Evolutionary conservation across 148 eudicot species (phyloP).

Genomic region (Nepenthes mirabilis): DNA sequence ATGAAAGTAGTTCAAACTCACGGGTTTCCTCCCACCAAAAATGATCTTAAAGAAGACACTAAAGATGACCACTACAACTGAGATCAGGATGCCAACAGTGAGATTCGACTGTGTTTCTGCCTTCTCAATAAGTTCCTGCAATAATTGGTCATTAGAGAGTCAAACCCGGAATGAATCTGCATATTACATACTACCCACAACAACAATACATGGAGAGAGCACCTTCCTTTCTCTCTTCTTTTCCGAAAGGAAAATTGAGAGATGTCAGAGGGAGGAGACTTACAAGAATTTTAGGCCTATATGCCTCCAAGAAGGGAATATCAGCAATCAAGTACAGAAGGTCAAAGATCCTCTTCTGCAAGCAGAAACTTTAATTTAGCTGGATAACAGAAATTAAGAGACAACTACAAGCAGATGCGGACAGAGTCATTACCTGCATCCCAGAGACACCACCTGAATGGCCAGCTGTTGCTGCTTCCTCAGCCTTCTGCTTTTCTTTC

Average conservation of each 20-base stretch:
- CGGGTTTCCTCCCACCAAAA: slow-evolving; percentile 85
- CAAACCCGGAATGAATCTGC: neutral
- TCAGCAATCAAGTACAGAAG: slow-evolving; percentile 81
- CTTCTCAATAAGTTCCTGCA: slow-evolving; percentile 73
- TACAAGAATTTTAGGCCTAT: slow-evolving; percentile 58
- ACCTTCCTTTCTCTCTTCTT: neutral
- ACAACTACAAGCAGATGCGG: neutral
- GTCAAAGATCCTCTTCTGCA: slow-evolving; percentile 83
- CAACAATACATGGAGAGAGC: neutral
- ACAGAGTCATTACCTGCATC: slow-evolving; percentile 43
- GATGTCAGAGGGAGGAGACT: slow-evolving; percentile 6
- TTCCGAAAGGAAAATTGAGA: neutral
- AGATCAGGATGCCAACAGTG: slow-evolving; percentile 48
- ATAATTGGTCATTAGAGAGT: neutral
- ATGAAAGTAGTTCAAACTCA: slow-evolving; percentile 19
- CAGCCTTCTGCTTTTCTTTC: slow-evolving; percentile 79
- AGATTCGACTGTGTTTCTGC: slow-evolving; percentile 84
- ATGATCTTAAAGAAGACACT: slow-evolving; percentile 41
- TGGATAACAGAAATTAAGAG: neutral
- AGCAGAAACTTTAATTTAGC: neutral
- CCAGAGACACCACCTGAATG: slow-evolving; percentile 45
- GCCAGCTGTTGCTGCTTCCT: slow-evolving; percentile 49
- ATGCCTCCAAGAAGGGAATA: slow-evolving; percentile 64
- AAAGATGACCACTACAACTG: slow-evolving; percentile 39
- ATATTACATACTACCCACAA: neutral